These are phyloP conservation scores for Linum tenue DNA, from an alignment of 345 rosid genomes.

Conservation along the genomic window DNA sequence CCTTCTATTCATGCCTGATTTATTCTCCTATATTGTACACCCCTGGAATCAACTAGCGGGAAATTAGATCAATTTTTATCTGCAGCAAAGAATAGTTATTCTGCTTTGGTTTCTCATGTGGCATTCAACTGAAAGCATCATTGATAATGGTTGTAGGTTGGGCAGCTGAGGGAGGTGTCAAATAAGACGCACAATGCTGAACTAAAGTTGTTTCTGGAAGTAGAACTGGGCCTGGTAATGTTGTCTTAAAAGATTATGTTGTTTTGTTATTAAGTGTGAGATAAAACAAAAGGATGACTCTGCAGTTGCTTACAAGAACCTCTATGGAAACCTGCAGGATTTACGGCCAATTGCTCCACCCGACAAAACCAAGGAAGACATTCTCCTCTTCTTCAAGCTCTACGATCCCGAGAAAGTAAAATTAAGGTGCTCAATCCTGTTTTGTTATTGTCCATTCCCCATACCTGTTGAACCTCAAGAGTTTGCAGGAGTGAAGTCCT, in stretches of 20 bases:
- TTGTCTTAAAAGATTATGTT: background rate
- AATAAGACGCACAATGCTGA: conserved; percentile 76
- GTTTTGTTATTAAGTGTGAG: background rate
- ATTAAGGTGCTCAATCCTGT: conserved; percentile 44
- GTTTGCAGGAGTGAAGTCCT: background rate
- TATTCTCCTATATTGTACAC: too few species aligned
- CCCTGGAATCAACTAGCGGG: too few species aligned
- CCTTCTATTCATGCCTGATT: too few species aligned
- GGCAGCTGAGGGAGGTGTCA: conserved; percentile 75
- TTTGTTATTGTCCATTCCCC: background rate
- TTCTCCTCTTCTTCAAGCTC: conserved; percentile 81
- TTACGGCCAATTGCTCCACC: conserved; percentile 48
- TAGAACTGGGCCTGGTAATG: conserved; percentile 65
- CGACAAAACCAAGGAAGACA: conserved; percentile 66
- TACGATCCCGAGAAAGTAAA: conserved; percentile 73
- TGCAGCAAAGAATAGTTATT: too few species aligned
- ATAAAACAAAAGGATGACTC: background rate
- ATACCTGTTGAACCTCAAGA: background rate
- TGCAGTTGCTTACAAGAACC: background rate
- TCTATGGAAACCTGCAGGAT: conserved; percentile 41
- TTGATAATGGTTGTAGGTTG: conserved; percentile 45
- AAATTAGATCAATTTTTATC: too few species aligned
- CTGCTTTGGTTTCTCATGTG: background rate
- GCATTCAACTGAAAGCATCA: background rate
- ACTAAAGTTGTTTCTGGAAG: conserved; percentile 82